A percentile compares a stretch with the other conserved stretches of the same genome.
These are phyloP conservation scores for Rhododendron molle DNA, from an alignment of 148 eudicot genomes.

Conservation along the genomic window DNA sequence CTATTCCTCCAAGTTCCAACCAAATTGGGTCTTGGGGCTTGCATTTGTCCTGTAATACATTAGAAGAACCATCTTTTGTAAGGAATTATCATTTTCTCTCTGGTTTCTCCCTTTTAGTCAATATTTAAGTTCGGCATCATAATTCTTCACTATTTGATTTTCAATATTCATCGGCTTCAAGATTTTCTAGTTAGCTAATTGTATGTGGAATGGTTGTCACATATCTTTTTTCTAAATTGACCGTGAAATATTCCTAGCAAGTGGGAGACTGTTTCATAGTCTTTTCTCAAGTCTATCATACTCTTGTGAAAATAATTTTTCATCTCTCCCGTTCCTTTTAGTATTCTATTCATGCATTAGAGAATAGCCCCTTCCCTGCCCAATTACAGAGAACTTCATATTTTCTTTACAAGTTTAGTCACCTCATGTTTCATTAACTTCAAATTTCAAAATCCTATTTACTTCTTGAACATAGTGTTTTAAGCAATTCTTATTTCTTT, in stretches of 20 bases:
- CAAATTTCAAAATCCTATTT: neutral
- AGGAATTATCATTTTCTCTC: neutral
- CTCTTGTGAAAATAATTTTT: neutral
- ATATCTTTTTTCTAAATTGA: neutral
- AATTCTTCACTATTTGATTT: neutral
- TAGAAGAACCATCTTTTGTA: neutral
- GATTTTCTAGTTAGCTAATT: neutral
- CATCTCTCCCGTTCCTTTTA: neutral
- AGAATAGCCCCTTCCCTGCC: neutral
- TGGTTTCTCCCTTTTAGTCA: neutral
- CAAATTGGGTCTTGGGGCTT: neutral
- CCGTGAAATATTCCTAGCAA: neutral
- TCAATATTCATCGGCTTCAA: neutral
- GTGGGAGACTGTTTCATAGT: neutral
- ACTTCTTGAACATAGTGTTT: neutral
- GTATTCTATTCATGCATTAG: neutral
- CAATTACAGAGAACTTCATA: neutral
- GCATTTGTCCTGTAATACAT: neutral
- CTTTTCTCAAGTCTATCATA: neutral
- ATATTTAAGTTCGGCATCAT: neutral
- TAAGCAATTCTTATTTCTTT: too few species aligned
- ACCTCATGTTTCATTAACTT: neutral
- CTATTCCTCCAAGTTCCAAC: neutral
- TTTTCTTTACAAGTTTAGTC: neutral
- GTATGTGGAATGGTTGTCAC: neutral